Base-by-base conservation (phyloP, 2,329 filamentous ascomycete genomes). In the Aspergillus sclerotialis region DNA sequence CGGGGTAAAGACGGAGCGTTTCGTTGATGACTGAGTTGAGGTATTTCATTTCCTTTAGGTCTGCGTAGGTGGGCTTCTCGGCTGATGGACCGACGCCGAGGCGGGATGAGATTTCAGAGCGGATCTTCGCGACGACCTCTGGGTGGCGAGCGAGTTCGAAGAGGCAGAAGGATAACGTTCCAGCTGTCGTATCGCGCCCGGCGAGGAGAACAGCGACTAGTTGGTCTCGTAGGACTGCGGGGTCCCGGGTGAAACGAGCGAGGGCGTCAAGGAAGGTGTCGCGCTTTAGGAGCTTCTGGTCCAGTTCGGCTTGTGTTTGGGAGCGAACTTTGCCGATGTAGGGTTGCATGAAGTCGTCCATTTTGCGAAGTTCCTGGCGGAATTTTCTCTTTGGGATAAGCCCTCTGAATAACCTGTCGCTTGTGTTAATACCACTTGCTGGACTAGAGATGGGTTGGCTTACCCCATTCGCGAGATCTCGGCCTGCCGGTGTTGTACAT, bases 241-340 rank as follows among this genome's bases (percentile, higher is more conserved):
- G 56, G 31, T 69, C 65, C 21, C 84, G 78, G 0, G 88, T 94
- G 64, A 86, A 89, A 25, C 73, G 72, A 28, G 87, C 86, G 2
- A 95, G 75, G 18, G 86, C 84, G 61, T 94, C 84, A 13, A 94
- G 73, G 65, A 95, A 94, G 2, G 84, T 93, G 60, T 92, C 82
- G 7, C 76, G 76, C 53, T 84, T 87, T 36, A 75, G 75, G 5
- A 66, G 52, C 63, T 83, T 86, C 40, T 78, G 72, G 31, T 80
- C 77, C 2, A 93, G 75, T 57, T 94, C 84, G 19, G 78, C 76
- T 0, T 76, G 73, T 2, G 75, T 76, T 21, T 94, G 72, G 4
- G 69, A 69, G 5, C 94, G 73, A 0, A 84, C 77, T 8, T 75
- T 72, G 33, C 89, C 78, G 53, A 94, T 89, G 61, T 83, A 94